These are phyloP conservation scores for Neurospora sp. DNA, from an alignment of 2,329 filamentous ascomycete genomes.

Conservation along the genomic window DNA sequence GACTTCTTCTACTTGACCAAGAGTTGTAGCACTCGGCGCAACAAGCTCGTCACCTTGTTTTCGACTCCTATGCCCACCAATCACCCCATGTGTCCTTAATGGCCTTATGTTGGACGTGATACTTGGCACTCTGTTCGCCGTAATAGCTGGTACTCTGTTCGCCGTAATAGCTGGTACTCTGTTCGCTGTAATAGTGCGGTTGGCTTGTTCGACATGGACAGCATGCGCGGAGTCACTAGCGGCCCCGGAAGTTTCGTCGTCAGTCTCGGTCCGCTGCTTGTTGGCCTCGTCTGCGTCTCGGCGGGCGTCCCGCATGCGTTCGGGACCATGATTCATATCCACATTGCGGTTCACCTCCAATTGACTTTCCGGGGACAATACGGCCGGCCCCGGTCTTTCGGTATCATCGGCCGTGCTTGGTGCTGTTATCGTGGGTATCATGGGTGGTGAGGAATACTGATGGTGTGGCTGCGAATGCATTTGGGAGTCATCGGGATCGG, in stretches of 20 bases:
- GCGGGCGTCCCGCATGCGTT: slow-evolving; percentile 7
- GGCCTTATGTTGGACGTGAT: background rate
- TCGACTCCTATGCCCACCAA: background rate
- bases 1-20: slow-evolving; percentile 25
- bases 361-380: slow-evolving; percentile 33
- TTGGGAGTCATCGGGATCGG: slow-evolving; percentile 16
- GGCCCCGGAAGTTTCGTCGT: slow-evolving; percentile 13
- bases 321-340: slow-evolving; percentile 9
- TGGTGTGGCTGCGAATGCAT: slow-evolving; percentile 2
- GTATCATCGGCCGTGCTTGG: slow-evolving; percentile 10
- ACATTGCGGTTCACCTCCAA: slow-evolving; percentile 14
- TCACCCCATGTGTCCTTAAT: background rate
- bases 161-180: background rate
- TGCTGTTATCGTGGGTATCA: background rate
- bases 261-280: slow-evolving; percentile 18
- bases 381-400: slow-evolving; percentile 29
- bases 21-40: slow-evolving; percentile 1
- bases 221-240: slow-evolving; percentile 1
- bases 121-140: background rate
- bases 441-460: background rate
- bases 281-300: slow-evolving; percentile 15
- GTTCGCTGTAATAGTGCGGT: slow-evolving; percentile 1
- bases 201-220: background rate
- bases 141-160: background rate
- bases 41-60: slow-evolving; percentile 5